phyloP scores from a whole-genome alignment of 2,329 filamentous ascomycete species.

The Colletotrichum destructivum region DNA sequence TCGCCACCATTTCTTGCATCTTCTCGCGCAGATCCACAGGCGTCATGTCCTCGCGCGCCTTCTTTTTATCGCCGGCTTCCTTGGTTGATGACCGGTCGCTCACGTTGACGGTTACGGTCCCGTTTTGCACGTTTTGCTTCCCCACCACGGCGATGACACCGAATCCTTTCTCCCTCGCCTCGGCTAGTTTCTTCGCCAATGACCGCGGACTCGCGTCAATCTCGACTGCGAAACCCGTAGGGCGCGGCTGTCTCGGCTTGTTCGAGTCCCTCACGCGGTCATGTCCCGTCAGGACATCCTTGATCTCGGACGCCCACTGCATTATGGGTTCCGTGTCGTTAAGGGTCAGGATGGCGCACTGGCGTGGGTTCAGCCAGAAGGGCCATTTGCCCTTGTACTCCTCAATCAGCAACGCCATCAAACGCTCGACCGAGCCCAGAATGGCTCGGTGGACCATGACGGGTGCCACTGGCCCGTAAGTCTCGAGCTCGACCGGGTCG shows the following conservation, averaged over 20 bases:
- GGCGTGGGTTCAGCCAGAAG: slow-evolving; percentile 89
- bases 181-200: slow-evolving; percentile 78
- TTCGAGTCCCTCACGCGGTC: slow-evolving; percentile 49
- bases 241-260: slow-evolving; percentile 56
- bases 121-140: slow-evolving; percentile 71
- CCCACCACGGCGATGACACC: slow-evolving; percentile 83
- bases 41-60: slow-evolving; percentile 56
- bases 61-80: slow-evolving; percentile 45
- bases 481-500: slow-evolving; percentile 49
- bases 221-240: slow-evolving; percentile 77
- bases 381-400: slow-evolving; percentile 86
- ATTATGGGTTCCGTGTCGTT: slow-evolving; percentile 73
- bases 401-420: slow-evolving; percentile 89
- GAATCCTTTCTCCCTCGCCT: slow-evolving; percentile 81
- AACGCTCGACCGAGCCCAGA: slow-evolving; percentile 85
- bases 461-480: slow-evolving; percentile 73
- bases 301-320: slow-evolving; percentile 62
- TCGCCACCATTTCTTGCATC: slow-evolving; percentile 62
- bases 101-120: slow-evolving; percentile 67
- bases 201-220: slow-evolving; percentile 75
- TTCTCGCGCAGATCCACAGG: slow-evolving; percentile 61
- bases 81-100: slow-evolving; percentile 44
- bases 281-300: slow-evolving; percentile 67
- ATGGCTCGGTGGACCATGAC: slow-evolving; percentile 90
- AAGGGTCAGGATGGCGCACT: slow-evolving; percentile 81